Percentiles rank a stretch among this genome's conserved stretches.
phyloP scores from a whole-genome alignment of 352 stramenopile species.

The Phytophthora pseudosyringae region DNA sequence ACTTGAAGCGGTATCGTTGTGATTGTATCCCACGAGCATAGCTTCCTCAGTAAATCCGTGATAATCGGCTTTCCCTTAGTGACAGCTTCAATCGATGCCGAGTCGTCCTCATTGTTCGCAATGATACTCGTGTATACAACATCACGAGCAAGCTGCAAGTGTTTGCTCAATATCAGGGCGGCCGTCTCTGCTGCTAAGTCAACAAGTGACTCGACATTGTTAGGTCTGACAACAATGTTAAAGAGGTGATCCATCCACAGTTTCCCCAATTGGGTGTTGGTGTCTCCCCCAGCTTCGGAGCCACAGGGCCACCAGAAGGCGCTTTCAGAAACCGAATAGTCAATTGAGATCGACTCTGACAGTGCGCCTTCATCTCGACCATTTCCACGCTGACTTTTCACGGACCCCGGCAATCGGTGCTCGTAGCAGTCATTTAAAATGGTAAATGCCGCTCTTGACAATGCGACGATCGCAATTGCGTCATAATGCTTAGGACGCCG shows the following conservation, averaged over 20 bases:
- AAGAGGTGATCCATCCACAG: conserved; percentile 83
- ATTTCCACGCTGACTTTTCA: conserved; percentile 21
- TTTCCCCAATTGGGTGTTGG: conserved; percentile 38
- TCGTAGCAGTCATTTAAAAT: conserved; percentile 86
- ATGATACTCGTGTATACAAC: conserved; percentile 59
- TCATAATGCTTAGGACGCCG: conserved; percentile 59
- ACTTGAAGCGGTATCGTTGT: conserved; percentile 81
- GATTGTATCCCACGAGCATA: conserved; percentile 66
- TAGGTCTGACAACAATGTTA: conserved; percentile 63
- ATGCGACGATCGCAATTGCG: conserved; percentile 51
- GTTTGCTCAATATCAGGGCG: conserved; percentile 79
- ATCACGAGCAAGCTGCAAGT: conserved; percentile 79
- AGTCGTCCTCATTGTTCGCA: conserved; percentile 22
- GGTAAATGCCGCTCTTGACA: conserved; percentile 65
- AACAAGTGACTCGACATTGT: conserved; percentile 67
- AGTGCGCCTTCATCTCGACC: conserved; percentile 71
- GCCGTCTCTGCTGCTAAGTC: conserved; percentile 80
- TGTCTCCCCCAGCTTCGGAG: conserved; percentile 9
- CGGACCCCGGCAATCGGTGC: conserved; percentile 41
- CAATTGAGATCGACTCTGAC: conserved; percentile 71
- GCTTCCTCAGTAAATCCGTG: conserved; percentile 60
- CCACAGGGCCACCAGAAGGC: conserved; percentile 86
- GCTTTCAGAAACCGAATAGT: conserved; percentile 78
- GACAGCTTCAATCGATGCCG: conserved; percentile 33
- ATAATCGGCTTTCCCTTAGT: conserved; percentile 64